phyloP scores from a whole-genome alignment of 441 rosid genomes.

The Croton setiger region DNA sequence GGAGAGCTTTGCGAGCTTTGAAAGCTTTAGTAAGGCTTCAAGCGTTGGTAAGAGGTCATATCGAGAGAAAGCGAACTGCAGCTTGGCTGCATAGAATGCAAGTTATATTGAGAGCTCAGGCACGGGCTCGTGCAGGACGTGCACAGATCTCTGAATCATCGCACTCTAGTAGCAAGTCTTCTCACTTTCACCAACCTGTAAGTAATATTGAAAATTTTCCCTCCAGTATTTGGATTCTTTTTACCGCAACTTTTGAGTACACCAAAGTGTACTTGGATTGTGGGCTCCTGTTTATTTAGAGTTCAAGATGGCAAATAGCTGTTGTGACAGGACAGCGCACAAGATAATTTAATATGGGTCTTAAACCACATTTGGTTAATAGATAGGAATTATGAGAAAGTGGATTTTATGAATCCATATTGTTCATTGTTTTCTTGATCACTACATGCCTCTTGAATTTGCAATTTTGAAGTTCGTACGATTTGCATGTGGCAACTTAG shows the following conservation, averaged over 20 bases:
- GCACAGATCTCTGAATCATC: conserved; percentile 56
- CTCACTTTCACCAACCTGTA: conserved; percentile 66
- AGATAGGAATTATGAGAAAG: background rate
- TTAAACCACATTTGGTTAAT: background rate
- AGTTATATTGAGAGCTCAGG: conserved; percentile 68
- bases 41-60: conserved; percentile 89
- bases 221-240: conserved; percentile 16
- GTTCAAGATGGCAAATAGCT: background rate
- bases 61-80: conserved; percentile 65
- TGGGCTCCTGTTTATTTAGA: conserved; percentile 19
- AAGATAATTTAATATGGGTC: conserved; percentile 9
- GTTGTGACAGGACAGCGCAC: background rate
- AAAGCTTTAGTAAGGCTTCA: conserved; percentile 89
- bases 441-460: background rate
- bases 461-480: background rate
- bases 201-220: conserved; percentile 20
- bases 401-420: background rate
- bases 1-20: conserved; percentile 82
- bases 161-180: conserved; percentile 65
- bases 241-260: conserved; percentile 2
- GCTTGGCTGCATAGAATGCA: conserved; percentile 67
- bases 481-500: background rate
- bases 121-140: conserved; percentile 60
- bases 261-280: conserved; percentile 5
- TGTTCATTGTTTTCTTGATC: background rate